Evolutionary conservation across 2,329 filamentous ascomycete genomes (phyloP).

Genomic region (Emergomyces orientalis): DNA sequence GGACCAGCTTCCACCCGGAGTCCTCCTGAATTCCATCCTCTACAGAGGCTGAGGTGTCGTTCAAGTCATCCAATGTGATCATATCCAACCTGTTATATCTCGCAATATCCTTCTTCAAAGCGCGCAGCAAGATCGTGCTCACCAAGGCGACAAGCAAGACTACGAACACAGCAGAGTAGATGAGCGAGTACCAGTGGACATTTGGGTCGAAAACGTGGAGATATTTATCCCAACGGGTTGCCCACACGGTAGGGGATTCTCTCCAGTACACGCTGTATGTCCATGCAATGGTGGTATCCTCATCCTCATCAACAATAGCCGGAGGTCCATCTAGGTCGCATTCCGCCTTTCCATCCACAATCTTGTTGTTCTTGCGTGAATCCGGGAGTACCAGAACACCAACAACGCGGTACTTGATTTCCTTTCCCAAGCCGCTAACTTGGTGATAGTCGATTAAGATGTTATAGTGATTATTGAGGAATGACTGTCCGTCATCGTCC

Average conservation of each 20-base stretch:
- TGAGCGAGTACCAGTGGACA: slow-evolving; percentile 98
- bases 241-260: slow-evolving; percentile 77
- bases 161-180: slow-evolving; percentile 92
- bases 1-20: slow-evolving; percentile 96
- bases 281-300: slow-evolving; percentile 62
- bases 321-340: slow-evolving; percentile 52
- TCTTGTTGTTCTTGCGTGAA: slow-evolving; percentile 53
- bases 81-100: slow-evolving; percentile 91
- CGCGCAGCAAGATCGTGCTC: slow-evolving; percentile 79
- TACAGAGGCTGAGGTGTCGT: slow-evolving; percentile 60
- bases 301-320: slow-evolving; percentile 56
- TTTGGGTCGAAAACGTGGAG: slow-evolving; percentile 94
- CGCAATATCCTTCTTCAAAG: slow-evolving; percentile 88
- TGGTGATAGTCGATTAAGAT: slow-evolving; percentile 89
- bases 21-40: slow-evolving; percentile 96
- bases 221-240: slow-evolving; percentile 98
- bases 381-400: slow-evolving; percentile 80
- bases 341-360: slow-evolving; percentile 47
- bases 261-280: slow-evolving; percentile 92
- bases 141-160: slow-evolving; percentile 86
- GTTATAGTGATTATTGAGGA: slow-evolving; percentile 91
- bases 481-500: slow-evolving; percentile 45
- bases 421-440: slow-evolving; percentile 49
- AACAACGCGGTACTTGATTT: slow-evolving; percentile 72
- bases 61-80: slow-evolving; percentile 81